Percentiles rank a stretch among this genome's conserved stretches.
Conservation (phyloP, 768 basidiomycete species). For the Hortiboletus campestris region DNA sequence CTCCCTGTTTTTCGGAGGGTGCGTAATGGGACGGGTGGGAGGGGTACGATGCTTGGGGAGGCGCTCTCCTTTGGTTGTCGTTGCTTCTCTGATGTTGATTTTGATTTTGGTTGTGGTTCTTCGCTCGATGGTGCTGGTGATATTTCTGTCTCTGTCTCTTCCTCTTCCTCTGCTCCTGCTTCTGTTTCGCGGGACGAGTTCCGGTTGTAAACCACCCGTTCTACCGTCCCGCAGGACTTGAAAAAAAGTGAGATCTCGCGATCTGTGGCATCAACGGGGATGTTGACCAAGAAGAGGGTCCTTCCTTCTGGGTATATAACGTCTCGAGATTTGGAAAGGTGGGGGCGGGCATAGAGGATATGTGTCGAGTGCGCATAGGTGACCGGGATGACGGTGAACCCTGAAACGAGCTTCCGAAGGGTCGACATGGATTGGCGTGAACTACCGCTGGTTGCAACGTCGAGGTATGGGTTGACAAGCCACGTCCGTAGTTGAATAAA, state of each 20-base stretch:
- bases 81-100: conserved; percentile 37
- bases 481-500: too few species aligned
- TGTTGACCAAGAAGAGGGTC: conserved; percentile 85
- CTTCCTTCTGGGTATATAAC: conserved; percentile 49
- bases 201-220: conserved; percentile 65
- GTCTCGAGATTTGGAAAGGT: conserved; percentile 47
- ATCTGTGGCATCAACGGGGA: conserved; percentile 86
- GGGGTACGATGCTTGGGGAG: conserved; percentile 54
- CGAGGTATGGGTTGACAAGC: too few species aligned
- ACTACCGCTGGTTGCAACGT: background rate
- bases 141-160: background rate
- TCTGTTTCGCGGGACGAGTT: conserved; percentile 35
- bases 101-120: conserved; percentile 28
- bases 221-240: conserved; percentile 72
- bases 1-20: conserved; percentile 60
- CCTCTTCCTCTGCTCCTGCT: conserved; percentile 25
- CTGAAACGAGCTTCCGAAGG: conserved; percentile 29
- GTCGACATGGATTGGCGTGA: conserved; percentile 8
- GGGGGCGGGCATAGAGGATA: conserved; percentile 74
- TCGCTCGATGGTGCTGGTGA: conserved; percentile 1
- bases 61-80: conserved; percentile 18
- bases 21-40: conserved; percentile 56
- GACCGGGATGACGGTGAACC: conserved; percentile 39
- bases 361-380: conserved; percentile 50
- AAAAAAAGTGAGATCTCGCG: conserved; percentile 78